These are phyloP conservation scores for Eimeria acervulina DNA, from an alignment of 169 alveolate species.

Conservation along the genomic window DNA sequence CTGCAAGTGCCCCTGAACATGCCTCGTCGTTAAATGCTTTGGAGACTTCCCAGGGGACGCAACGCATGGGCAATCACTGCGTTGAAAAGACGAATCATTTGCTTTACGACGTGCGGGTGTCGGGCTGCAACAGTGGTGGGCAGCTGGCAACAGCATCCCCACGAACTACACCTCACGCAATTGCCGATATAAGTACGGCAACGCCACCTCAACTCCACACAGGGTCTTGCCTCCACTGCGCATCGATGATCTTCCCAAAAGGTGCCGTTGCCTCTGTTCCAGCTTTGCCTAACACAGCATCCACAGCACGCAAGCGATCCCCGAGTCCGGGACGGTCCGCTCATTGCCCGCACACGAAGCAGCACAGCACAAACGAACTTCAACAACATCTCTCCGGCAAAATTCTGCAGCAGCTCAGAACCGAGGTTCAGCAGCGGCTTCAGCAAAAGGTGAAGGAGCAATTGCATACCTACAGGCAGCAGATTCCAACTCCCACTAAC, in stretches of 20 bases:
- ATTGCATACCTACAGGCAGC: slow-evolving; percentile 34
- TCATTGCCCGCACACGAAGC: not conserved
- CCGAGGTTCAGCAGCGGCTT: not conserved
- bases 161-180: not conserved
- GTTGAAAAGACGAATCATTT: not conserved
- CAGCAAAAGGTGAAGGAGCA: slow-evolving; percentile 34
- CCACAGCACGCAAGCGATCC: not conserved
- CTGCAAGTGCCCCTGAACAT: not conserved
- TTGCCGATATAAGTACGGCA: not conserved
- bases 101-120: not conserved
- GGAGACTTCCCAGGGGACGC: slow-evolving; percentile 28
- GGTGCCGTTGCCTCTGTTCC: slow-evolving; percentile 7
- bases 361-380: not conserved
- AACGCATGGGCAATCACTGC: not conserved
- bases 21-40: not conserved
- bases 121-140: not conserved
- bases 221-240: not conserved
- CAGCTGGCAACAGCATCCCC: not conserved
- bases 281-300: not conserved
- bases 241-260: not conserved
- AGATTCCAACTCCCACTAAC: not conserved
- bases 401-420: slow-evolving; percentile 48
- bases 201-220: slow-evolving; percentile 1
- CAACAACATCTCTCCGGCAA: not conserved
- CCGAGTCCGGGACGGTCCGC: not conserved